A percentile compares a stretch with the other conserved stretches of the same genome.
Evolutionary conservation across 1,139 yeast species (phyloP).

Genomic region (Magnusiomyces starmeri): DNA sequence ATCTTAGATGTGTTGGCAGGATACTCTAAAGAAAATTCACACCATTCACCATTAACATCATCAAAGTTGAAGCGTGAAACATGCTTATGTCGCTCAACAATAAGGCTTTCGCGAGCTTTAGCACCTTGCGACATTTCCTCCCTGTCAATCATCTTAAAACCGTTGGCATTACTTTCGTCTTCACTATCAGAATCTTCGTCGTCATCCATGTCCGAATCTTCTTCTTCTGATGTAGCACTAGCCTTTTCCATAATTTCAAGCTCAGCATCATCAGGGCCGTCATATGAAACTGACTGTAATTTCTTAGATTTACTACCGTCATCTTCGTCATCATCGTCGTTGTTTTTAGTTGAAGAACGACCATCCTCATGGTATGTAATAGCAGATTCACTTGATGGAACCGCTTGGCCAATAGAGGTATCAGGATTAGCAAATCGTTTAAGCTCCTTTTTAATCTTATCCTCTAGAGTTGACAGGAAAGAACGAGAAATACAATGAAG

Average conservation of each 20-base stretch:
- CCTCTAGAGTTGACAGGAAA: slow-evolving; percentile 66
- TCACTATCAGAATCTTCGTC: slow-evolving; percentile 30
- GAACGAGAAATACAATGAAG: slow-evolving; percentile 58
- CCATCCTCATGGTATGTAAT: slow-evolving; percentile 21
- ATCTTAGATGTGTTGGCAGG: slow-evolving; percentile 85
- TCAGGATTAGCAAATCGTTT: slow-evolving; percentile 68
- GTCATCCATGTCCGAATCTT: slow-evolving; percentile 36
- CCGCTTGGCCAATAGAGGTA: slow-evolving; percentile 66
- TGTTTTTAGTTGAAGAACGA: slow-evolving; percentile 14
- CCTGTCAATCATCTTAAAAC: not conserved
- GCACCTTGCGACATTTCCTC: slow-evolving; percentile 35
- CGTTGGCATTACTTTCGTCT: slow-evolving; percentile 27
- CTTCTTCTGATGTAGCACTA: slow-evolving; percentile 36
- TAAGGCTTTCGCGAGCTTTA: slow-evolving; percentile 77
- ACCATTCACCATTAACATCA: slow-evolving; percentile 84
- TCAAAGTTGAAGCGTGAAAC: slow-evolving; percentile 82
- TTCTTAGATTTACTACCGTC: slow-evolving; percentile 53
- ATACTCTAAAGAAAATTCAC: slow-evolving; percentile 78
- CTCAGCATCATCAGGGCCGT: slow-evolving; percentile 92
- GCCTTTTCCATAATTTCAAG: slow-evolving; percentile 80
- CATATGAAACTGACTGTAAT: slow-evolving; percentile 87
- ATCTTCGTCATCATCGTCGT: slow-evolving; percentile 55
- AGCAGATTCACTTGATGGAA: slow-evolving; percentile 20
- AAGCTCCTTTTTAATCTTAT: slow-evolving; percentile 69
- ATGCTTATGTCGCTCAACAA: slow-evolving; percentile 62